Evolutionary conservation across 345 rosid genomes (phyloP).

Genomic region (Dipteronia sinensis): DNA sequence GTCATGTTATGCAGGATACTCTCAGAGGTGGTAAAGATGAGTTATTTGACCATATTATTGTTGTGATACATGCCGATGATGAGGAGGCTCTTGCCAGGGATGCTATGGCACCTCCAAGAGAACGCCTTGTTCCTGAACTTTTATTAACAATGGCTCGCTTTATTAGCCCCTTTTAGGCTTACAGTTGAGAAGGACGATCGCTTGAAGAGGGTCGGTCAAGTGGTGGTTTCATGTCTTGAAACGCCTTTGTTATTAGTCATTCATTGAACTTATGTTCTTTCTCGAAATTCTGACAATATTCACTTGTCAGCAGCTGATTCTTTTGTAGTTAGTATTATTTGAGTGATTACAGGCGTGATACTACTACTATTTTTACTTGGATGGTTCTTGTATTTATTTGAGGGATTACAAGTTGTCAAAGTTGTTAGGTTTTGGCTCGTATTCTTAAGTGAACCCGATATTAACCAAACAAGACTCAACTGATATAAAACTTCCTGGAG

Average conservation of each 20-base stretch:
- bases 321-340: background rate
- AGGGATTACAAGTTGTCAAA: background rate
- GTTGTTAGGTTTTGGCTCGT: too few species aligned
- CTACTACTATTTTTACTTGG: background rate
- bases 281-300: background rate
- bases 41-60: constrained; percentile 67
- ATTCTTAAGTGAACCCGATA: too few species aligned
- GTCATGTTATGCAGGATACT: constrained; percentile 63
- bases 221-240: background rate
- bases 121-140: constrained; percentile 79
- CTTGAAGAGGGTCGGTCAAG: background rate
- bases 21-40: constrained; percentile 92
- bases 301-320: background rate
- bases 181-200: background rate
- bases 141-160: constrained; percentile 61
- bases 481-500: too few species aligned
- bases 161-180: constrained; percentile 77
- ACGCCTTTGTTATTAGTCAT: background rate
- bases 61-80: constrained; percentile 64
- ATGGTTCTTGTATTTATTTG: background rate
- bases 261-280: background rate
- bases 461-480: too few species aligned
- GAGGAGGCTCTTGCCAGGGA: constrained; percentile 63
- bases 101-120: constrained; percentile 63
- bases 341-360: background rate